These are phyloP conservation scores for Phytophthora pistaciae DNA, from an alignment of 352 stramenopile species.

Conservation along the genomic window DNA sequence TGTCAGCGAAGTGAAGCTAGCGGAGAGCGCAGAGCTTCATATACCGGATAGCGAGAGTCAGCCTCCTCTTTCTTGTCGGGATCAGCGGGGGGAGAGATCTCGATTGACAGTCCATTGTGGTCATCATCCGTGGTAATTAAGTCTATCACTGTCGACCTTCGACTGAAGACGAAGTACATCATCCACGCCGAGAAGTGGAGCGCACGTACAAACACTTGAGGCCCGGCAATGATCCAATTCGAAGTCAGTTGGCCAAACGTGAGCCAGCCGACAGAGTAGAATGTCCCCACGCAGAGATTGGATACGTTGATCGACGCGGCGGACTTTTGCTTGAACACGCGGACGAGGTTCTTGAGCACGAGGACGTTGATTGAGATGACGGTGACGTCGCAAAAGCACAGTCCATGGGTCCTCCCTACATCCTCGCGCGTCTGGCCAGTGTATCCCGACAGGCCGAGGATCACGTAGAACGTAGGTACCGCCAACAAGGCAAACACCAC, in stretches of 20 bases:
- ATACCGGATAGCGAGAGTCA: not conserved
- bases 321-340: not conserved
- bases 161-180: not conserved
- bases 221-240: constrained; percentile 2
- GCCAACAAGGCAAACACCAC: not conserved
- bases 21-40: not conserved
- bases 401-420: not conserved
- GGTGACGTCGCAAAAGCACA: constrained; percentile 4
- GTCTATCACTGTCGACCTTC: not conserved
- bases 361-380: not conserved
- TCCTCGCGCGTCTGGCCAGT: not conserved
- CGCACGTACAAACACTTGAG: not conserved
- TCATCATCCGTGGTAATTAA: not conserved
- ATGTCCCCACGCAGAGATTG: not conserved
- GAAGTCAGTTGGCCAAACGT: constrained; percentile 1
- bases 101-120: not conserved
- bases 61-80: too few species aligned
- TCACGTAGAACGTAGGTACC: not conserved
- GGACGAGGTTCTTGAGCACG: constrained; percentile 1
- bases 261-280: constrained; percentile 1
- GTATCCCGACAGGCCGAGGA: not conserved
- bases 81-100: not conserved
- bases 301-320: not conserved
- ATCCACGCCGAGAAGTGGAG: not conserved
- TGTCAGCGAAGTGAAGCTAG: not conserved